These are phyloP conservation scores for Solanum tarapatanum DNA, from an alignment of 257 asterid species.

Conservation along the genomic window DNA sequence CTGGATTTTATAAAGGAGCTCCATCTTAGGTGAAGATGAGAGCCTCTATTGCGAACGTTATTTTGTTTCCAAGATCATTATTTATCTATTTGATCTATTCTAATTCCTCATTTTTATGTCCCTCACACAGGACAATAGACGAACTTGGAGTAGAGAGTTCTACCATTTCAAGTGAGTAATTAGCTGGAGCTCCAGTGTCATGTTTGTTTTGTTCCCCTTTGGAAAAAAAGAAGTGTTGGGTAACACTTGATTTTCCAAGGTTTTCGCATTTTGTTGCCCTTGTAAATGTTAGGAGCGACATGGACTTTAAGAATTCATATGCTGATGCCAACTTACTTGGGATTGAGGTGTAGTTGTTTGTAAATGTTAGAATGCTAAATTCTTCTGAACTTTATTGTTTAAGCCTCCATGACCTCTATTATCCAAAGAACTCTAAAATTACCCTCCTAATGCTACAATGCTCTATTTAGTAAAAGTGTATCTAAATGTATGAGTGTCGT, in stretches of 20 bases:
- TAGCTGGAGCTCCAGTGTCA: neutral
- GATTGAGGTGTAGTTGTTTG: neutral
- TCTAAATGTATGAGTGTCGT: neutral
- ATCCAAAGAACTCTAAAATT: neutral
- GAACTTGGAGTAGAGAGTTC: constrained; percentile 68
- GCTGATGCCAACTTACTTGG: neutral
- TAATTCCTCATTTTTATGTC: neutral
- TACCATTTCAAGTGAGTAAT: constrained; percentile 49
- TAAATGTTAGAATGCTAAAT: neutral
- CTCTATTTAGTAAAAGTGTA: neutral
- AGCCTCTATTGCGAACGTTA: neutral
- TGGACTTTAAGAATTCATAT: neutral
- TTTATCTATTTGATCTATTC: neutral
- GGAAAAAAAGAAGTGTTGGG: neutral
- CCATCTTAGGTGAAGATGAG: constrained; percentile 44
- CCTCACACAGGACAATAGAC: constrained; percentile 38
- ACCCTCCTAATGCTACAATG: neutral
- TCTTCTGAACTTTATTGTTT: neutral
- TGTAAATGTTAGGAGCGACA: neutral
- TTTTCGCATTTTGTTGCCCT: neutral
- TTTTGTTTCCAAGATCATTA: neutral
- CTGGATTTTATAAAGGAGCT: constrained; percentile 47
- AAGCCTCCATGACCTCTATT: neutral
- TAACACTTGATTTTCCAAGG: neutral
- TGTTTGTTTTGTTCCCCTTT: neutral